These are phyloP conservation scores for Diplodia seriata DNA, from an alignment of 2,329 filamentous ascomycete species.

Conservation along the genomic window DNA sequence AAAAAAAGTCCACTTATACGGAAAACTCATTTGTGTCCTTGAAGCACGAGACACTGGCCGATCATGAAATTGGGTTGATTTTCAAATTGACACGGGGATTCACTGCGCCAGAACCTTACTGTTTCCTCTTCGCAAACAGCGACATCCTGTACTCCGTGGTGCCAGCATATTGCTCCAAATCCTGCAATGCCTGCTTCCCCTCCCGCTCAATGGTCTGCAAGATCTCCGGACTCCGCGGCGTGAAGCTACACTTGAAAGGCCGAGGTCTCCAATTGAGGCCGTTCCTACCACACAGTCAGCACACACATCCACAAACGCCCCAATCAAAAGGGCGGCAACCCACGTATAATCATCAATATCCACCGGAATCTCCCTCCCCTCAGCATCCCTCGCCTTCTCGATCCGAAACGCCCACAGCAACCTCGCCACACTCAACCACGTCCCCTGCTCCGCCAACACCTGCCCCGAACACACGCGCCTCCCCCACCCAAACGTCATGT, in stretches of 20 bases:
- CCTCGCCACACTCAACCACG: constrained; percentile 64
- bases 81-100: too few species aligned
- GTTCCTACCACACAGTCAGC: constrained; percentile 50
- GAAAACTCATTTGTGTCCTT: too few species aligned
- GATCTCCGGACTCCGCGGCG: constrained; percentile 58
- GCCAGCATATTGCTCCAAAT: constrained; percentile 61
- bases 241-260: constrained; percentile 62
- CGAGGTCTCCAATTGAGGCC: constrained; percentile 66
- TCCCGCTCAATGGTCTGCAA: constrained; percentile 60
- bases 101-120: constrained; percentile 44
- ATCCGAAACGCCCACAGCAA: constrained; percentile 66
- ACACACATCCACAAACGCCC: not conserved
- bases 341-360: constrained; percentile 65
- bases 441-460: constrained; percentile 66
- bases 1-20: too few species aligned
- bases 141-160: constrained; percentile 64
- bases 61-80: too few species aligned
- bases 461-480: constrained; percentile 65
- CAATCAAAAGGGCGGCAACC: constrained; percentile 35
- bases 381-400: constrained; percentile 48
- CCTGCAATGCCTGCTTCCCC: constrained; percentile 59
- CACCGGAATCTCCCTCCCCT: constrained; percentile 58
- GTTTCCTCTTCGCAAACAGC: constrained; percentile 48
- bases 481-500: constrained; percentile 64
- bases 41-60: too few species aligned